Evolutionary conservation across 352 stramenopile genomes (phyloP), one percentile per base, ranked within the genome.

Genomic region (Pythium sukuiense): DNA sequence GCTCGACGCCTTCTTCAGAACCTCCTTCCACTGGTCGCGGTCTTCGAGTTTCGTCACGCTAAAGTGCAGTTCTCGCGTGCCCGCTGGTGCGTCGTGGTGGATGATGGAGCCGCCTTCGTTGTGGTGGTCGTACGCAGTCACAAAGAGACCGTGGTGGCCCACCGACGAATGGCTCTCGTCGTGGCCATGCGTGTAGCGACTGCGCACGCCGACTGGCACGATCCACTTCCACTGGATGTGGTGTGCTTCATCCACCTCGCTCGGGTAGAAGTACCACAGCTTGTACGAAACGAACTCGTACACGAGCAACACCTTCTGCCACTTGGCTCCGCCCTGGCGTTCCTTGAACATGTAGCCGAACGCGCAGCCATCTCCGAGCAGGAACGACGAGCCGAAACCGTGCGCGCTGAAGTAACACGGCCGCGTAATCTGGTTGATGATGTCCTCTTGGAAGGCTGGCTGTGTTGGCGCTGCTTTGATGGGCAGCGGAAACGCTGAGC

Each of bases 141-240:
- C 80, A 60, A 83, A 93, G 37, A 96, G 64, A 2, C 87, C 87
- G 70, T 96, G 87, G 60, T 96, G 87, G 4, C 87, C 87, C 9
- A 96, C 79, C 0, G 84, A 93, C 18, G 85, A 83, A 62, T 93
- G 85, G 26, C 75, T 91, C 63, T 94, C 87, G 65, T 94, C 86
- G 59, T 96, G 85, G 5, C 87, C 87, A 61, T 96, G 87, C 7
- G 84, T 93, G 63, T 94, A 96, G 14, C 85, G 79, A 16, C 72
- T 84, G 30, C 77, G 78, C 12, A 96, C 85, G 6, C 79, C 80
- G 30, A 93, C 70, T 20, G 87, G 87, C 0, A 96, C 75, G 52
- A 96, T 92, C 87, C 87, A 96, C 63, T 93, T 92, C 87, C 87
- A 96, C 67, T 88, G 77, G 70, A 96, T 96, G 27, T 78, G 71